Evolutionary conservation across 202 grass and related monocot genomes (phyloP).

Genomic region (Panicum virgatum): DNA sequence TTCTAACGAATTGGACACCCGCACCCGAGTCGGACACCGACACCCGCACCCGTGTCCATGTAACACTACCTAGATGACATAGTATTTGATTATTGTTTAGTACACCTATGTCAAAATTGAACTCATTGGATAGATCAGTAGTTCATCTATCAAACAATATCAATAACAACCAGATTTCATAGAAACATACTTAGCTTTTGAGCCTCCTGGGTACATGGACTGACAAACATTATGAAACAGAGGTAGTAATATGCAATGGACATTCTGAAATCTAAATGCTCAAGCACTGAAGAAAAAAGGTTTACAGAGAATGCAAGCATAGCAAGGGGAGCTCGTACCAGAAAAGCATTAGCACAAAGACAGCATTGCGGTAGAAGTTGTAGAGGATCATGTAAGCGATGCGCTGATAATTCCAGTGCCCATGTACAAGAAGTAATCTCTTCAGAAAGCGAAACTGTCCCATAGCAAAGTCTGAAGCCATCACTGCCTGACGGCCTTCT

Average conservation of each 20-base stretch:
- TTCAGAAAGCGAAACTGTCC: conserved; percentile 96
- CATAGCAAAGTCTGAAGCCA: conserved; percentile 99
- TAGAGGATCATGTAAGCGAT: conserved; percentile 97
- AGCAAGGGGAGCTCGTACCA: conserved; percentile 56
- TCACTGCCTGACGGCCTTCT: conserved; percentile 99
- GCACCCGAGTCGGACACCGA: too few relatives aligned
- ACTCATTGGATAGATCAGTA: background rate
- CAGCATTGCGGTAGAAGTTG: conserved; percentile 98
- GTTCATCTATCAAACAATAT: background rate
- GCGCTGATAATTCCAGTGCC: conserved; percentile 99
- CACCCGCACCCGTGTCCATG: too few relatives aligned
- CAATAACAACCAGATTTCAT: background rate
- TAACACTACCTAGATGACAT: background rate
- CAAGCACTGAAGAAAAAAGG: background rate
- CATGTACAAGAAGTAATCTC: conserved; percentile 98
- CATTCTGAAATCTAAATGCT: conserved; percentile 1
- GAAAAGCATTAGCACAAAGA: conserved; percentile 98
- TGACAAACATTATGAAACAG: background rate
- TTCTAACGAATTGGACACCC: too few relatives aligned
- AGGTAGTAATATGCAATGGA: background rate
- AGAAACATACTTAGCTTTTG: background rate
- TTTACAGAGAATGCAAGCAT: background rate
- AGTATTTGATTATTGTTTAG: background rate
- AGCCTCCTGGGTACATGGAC: background rate
- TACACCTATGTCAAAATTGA: background rate